These are phyloP conservation scores for Juglanconis juglandina DNA, from an alignment of 2,329 filamentous ascomycete genomes.

Conservation along the genomic window DNA sequence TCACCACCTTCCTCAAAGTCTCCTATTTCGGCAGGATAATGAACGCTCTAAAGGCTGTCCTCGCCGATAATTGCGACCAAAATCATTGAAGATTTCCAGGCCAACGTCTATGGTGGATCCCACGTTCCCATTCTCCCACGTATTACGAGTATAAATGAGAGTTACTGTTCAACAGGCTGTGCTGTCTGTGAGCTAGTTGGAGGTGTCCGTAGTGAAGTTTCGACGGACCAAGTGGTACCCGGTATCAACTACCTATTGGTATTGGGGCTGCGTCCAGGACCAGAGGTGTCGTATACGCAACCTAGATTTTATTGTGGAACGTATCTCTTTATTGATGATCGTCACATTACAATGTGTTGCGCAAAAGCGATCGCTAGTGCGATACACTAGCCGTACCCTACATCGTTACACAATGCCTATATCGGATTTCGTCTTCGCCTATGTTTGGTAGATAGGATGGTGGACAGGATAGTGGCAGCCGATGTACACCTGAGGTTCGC, in stretches of 20 bases:
- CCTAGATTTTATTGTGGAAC: no score
- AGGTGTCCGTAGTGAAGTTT: neutral
- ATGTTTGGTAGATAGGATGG: no score
- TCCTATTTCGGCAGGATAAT: conserved; percentile 22
- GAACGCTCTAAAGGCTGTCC: conserved; percentile 23
- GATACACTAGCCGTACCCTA: no score
- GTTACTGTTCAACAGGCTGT: conserved; percentile 11
- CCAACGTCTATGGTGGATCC: conserved; percentile 18
- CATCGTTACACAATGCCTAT: no score
- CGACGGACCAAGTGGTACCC: neutral
- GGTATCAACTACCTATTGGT: neutral
- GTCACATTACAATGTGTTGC: neutral
- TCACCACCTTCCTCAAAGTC: conserved; percentile 25
- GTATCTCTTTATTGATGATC: neutral
- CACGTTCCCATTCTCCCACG: conserved; percentile 10
- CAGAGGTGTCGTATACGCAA: no score
- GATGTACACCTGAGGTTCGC: no score
- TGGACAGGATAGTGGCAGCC: no score
- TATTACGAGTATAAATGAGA: conserved; percentile 10
- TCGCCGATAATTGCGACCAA: conserved; percentile 17
- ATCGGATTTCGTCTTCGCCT: no score
- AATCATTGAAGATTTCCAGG: conserved; percentile 22
- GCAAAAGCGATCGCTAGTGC: neutral
- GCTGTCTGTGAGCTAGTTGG: conserved; percentile 11
- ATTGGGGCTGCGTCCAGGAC: no score